phyloP scores from a whole-genome alignment of 2,329 filamentous ascomycete genomes.

The Hymenoscyphus albidus region DNA sequence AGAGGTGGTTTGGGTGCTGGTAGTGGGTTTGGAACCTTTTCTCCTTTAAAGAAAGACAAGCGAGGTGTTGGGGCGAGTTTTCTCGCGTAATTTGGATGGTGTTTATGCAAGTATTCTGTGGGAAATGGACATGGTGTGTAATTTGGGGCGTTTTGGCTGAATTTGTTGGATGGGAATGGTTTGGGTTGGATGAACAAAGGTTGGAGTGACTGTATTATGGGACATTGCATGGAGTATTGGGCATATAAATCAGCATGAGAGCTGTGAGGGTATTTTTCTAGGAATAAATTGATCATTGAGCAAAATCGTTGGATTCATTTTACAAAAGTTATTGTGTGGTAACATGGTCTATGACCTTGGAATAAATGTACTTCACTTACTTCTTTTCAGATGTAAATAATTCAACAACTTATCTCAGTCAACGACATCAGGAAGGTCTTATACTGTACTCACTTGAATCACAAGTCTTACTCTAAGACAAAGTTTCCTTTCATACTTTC shows the following conservation, averaged over 20 bases:
- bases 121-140: background rate
- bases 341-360: no score
- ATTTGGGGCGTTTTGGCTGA: background rate
- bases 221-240: conserved; percentile 2
- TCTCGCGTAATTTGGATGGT: conserved; percentile 25
- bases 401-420: no score
- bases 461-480: no score
- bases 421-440: no score
- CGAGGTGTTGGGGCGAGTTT: conserved; percentile 61
- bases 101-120: background rate
- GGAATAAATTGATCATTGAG: background rate
- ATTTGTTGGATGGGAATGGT: background rate
- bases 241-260: background rate
- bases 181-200: background rate
- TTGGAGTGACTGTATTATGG: conserved; percentile 1
- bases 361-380: background rate
- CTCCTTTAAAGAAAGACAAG: conserved; percentile 67
- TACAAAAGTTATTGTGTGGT: no score
- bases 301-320: background rate
- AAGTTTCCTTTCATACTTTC: no score
- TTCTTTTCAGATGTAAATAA: background rate
- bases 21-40: conserved; percentile 56
- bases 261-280: background rate
- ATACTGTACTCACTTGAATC: no score
- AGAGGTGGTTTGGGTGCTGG: conserved; percentile 27